A percentile compares a stretch with the other conserved stretches of the same genome.
Conservation (phyloP, 1,139 yeast genomes). For the Zygosaccharomyces pseudobailii region DNA sequence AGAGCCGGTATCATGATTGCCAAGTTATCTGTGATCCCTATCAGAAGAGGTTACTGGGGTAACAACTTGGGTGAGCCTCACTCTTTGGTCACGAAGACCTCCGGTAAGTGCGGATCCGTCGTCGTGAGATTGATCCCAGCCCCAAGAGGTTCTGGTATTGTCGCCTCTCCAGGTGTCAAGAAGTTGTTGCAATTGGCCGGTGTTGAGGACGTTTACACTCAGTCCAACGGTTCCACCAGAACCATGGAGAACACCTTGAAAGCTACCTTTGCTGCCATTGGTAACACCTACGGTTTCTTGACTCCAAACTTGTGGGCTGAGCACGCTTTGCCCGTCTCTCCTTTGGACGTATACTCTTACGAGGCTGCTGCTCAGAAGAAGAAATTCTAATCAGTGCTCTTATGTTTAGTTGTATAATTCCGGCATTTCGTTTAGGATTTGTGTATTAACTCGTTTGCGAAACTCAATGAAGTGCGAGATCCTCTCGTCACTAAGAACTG, state of each 20-base stretch:
- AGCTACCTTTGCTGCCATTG: conserved; percentile 99
- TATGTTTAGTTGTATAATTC: conserved; percentile 2
- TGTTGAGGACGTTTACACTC: conserved; percentile 98
- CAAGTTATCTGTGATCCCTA: conserved; percentile 97
- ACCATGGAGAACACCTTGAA: conserved; percentile 99
- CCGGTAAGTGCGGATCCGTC: conserved; percentile 99
- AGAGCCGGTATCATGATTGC: conserved; percentile 99
- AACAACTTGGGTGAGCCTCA: conserved; percentile 99
- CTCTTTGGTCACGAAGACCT: conserved; percentile 95
- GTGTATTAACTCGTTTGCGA: neutral
- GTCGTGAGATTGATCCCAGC: conserved; percentile 98
- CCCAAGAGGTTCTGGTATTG: conserved; percentile 99
- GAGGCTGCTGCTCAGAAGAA: conserved; percentile 74
- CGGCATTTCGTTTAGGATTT: neutral
- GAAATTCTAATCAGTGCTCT: conserved; percentile 45
- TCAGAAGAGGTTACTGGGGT: conserved; percentile 99
- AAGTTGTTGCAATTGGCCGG: conserved; percentile 99
- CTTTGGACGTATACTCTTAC: conserved; percentile 90
- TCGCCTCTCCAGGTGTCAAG: conserved; percentile 99
- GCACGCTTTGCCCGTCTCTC: conserved; percentile 79
- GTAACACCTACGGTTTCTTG: conserved; percentile 99
- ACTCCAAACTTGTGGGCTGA: conserved; percentile 99
- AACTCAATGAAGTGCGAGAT: neutral
- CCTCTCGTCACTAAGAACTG: too few species aligned
- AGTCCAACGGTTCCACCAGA: conserved; percentile 99